Conservation (phyloP, 2,329 filamentous ascomycete species). For the Colletotrichum nymphaeae region DNA sequence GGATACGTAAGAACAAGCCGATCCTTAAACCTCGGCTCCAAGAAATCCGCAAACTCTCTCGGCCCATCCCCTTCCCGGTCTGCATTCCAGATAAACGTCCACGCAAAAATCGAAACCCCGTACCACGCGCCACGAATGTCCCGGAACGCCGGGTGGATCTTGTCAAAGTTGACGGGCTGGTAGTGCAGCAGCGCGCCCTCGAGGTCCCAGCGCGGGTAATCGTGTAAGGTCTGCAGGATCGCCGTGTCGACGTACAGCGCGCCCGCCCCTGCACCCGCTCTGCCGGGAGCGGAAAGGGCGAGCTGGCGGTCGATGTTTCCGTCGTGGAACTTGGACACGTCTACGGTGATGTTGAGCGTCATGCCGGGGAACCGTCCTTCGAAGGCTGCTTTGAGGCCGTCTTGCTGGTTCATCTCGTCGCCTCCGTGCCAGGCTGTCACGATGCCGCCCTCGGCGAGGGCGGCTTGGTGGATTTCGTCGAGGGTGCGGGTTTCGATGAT, state of each 20-base stretch:
- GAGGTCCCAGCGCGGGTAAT: slow-evolving; percentile 62
- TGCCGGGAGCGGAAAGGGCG: slow-evolving; percentile 35
- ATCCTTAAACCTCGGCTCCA: slow-evolving; percentile 62
- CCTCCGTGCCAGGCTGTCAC: slow-evolving; percentile 62
- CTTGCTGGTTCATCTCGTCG: slow-evolving; percentile 54
- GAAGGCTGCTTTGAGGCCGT: no score
- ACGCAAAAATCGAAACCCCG: slow-evolving; percentile 52
- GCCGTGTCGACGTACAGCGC: slow-evolving; percentile 57
- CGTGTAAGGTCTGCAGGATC: slow-evolving; percentile 62
- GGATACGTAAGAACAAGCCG: slow-evolving; percentile 67
- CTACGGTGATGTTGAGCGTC: slow-evolving; percentile 64
- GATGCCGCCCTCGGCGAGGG: slow-evolving; percentile 56
- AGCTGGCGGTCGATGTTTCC: slow-evolving; percentile 58
- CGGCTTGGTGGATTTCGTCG: slow-evolving; percentile 62
- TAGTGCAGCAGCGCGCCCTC: slow-evolving; percentile 61
- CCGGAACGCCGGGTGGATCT: slow-evolving; percentile 54
- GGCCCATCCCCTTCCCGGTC: slow-evolving; percentile 47
- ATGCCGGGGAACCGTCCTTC: slow-evolving; percentile 63
- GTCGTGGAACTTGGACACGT: slow-evolving; percentile 67
- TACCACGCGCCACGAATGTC: slow-evolving; percentile 52
- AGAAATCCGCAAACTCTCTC: slow-evolving; percentile 54
- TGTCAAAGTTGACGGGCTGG: slow-evolving; percentile 57
- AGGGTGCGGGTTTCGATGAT: slow-evolving; percentile 56
- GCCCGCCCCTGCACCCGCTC: slow-evolving; percentile 42
- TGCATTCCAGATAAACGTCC: slow-evolving; percentile 50